Evolutionary conservation across 2,329 filamentous ascomycete genomes (phyloP), one percentile per base, ranked within the genome.

Genomic region (Alternaria ethzedia): DNA sequence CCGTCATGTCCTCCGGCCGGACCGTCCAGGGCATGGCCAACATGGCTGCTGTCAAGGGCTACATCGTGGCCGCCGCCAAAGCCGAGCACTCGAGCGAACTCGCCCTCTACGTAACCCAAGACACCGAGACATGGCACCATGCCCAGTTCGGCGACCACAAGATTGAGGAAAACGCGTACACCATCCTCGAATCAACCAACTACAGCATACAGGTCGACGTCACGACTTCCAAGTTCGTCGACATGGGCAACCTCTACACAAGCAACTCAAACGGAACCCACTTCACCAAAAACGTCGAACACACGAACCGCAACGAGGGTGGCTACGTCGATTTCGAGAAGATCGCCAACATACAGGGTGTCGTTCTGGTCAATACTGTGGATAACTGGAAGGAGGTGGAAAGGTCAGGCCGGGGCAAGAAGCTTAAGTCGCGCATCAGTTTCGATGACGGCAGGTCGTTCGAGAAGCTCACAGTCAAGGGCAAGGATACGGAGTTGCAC

Each of bases 181-280:
- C 96, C 0, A 87, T 99, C 51, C 86, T 99, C 44, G 95, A 98
- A 81, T 96, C 94, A 74, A 98, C 96, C 45, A 95, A 97, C 77
- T 97, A 99, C 83, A 97, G 95, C 83, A 94, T 99, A 71, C 95
- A 98, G 81, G 89, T 99, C 59, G 94, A 98, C 79, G 94, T 98
- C 67, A 90, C 95, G 86, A 93, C 91, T 2, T 86, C 85, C 11
- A 82, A 80, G 60, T 86, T 86, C 12, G 86, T 86, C 41, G 88
- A 91, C 0, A 95, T 97, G 88, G 96, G 96, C 32, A 89, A 91
- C 11, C 85, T 99, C 60, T 95, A 97, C 75, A 97, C 94, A 6
- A 98, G 95, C 77, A 99, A 99, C 78, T 98, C 94, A 30, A 96
- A 98, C 77, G 96, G 96, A 64, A 97, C 94, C 3, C 97, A 95